These are phyloP conservation scores for Pythium phragmiticola DNA, from an alignment of 352 stramenopile species.

Conservation along the genomic window DNA sequence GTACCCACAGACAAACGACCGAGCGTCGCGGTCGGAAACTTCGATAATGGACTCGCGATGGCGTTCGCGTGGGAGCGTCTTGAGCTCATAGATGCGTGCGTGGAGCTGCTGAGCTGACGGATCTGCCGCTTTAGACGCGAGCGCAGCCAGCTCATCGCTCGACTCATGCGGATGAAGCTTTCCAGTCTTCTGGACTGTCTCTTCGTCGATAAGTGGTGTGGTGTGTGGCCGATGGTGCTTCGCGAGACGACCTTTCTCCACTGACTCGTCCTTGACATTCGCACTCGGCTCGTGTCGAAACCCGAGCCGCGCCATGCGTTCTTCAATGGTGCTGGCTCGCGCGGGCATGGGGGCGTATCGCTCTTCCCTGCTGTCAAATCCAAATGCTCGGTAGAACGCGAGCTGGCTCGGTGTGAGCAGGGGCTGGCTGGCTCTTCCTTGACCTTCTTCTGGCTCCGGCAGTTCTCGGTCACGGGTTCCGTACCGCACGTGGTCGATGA, in stretches of 20 bases:
- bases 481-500: slow-evolving; percentile 45
- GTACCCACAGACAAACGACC: slow-evolving; percentile 54
- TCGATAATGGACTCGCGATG: slow-evolving; percentile 48
- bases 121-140: slow-evolving; percentile 1
- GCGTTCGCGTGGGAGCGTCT: slow-evolving; percentile 50
- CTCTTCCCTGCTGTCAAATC: slow-evolving; percentile 9
- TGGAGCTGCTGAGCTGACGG: slow-evolving; percentile 41
- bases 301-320: slow-evolving; percentile 38
- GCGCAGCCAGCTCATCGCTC: neutral
- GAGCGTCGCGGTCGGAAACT: slow-evolving; percentile 37
- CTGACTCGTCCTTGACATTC: slow-evolving; percentile 12
- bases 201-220: neutral
- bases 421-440: neutral
- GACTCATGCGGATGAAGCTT: too few relatives aligned
- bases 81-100: slow-evolving; percentile 65
- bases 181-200: neutral
- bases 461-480: slow-evolving; percentile 15
- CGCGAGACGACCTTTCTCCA: neutral
- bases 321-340: slow-evolving; percentile 43
- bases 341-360: slow-evolving; percentile 32
- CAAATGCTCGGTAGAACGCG: slow-evolving; percentile 43
- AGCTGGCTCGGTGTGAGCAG: slow-evolving; percentile 15
- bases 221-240: slow-evolving; percentile 8
- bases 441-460: neutral
- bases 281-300: slow-evolving; percentile 38